Evolutionary conservation across 2,329 filamentous ascomycete genomes (phyloP).

Genomic region (Colletotrichum tabaci): DNA sequence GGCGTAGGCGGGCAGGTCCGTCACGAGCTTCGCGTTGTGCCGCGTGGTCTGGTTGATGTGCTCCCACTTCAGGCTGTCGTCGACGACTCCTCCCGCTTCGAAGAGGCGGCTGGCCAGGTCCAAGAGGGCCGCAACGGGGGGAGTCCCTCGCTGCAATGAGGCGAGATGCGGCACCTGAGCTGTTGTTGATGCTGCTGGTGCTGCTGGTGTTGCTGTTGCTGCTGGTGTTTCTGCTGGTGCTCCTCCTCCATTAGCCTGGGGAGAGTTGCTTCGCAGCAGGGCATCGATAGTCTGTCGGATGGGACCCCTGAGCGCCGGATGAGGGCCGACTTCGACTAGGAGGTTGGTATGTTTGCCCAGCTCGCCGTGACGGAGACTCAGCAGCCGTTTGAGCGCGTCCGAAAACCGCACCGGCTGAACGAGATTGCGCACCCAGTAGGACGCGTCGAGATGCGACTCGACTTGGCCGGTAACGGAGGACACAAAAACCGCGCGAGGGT

Average conservation of each 20-base stretch:
- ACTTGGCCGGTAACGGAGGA: conserved; percentile 16
- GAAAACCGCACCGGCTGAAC: conserved; percentile 60
- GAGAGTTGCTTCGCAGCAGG: conserved; percentile 49
- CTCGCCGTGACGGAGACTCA: background rate
- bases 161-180: conserved; percentile 2
- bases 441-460: background rate
- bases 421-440: conserved; percentile 62
- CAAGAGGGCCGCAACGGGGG: conserved; percentile 62
- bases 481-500: conserved; percentile 14
- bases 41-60: conserved; percentile 8
- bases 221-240: conserved; percentile 46
- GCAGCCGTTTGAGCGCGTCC: conserved; percentile 55
- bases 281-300: conserved; percentile 64
- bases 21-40: conserved; percentile 35
- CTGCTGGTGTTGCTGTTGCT: too few relatives aligned
- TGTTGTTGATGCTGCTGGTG: conserved; percentile 40
- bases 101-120: conserved; percentile 49
- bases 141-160: conserved; percentile 58
- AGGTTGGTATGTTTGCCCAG: conserved; percentile 45
- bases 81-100: conserved; percentile 2
- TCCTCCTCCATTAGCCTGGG: too few relatives aligned
- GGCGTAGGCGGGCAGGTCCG: conserved; percentile 62
- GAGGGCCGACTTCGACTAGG: conserved; percentile 64
- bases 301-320: conserved; percentile 63
- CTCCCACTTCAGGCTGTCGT: background rate